Conservation (phyloP, 768 basidiomycete species). For the Hypsizygus marmoreus region DNA sequence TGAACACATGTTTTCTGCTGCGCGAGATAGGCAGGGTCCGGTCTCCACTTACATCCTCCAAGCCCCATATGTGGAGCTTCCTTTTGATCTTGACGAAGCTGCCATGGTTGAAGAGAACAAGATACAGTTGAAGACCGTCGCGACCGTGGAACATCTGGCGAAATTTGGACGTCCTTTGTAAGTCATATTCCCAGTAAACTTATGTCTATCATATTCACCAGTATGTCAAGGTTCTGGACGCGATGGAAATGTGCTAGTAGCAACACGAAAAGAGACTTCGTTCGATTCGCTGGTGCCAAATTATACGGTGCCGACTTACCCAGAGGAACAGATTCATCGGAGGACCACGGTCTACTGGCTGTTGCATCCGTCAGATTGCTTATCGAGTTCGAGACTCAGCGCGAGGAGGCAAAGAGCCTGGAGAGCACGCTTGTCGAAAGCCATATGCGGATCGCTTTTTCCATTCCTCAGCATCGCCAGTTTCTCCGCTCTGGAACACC, state of each 20-base stretch:
- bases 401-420: background rate
- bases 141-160: background rate
- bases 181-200: background rate
- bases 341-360: background rate
- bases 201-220: background rate
- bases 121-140: background rate
- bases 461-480: background rate
- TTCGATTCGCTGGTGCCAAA: background rate
- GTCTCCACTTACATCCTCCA: background rate
- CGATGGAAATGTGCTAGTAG: background rate
- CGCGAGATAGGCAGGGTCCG: background rate
- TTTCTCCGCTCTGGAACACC: conserved; percentile 2
- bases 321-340: too few relatives aligned
- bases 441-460: conserved; percentile 1
- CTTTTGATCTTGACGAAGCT: conserved; percentile 3
- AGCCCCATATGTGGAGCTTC: conserved; percentile 8
- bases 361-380: background rate
- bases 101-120: background rate
- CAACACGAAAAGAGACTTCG: background rate
- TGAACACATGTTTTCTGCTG: background rate
- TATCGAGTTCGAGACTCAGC: background rate
- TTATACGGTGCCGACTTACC: too few relatives aligned
- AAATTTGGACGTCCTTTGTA: conserved; percentile 2
- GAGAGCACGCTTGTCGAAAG: conserved; percentile 1
- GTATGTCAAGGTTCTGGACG: background rate